These are phyloP conservation scores for Penicillium simplicissimum DNA, from an alignment of 495 filamentous ascomycete species.

Conservation along the genomic window DNA sequence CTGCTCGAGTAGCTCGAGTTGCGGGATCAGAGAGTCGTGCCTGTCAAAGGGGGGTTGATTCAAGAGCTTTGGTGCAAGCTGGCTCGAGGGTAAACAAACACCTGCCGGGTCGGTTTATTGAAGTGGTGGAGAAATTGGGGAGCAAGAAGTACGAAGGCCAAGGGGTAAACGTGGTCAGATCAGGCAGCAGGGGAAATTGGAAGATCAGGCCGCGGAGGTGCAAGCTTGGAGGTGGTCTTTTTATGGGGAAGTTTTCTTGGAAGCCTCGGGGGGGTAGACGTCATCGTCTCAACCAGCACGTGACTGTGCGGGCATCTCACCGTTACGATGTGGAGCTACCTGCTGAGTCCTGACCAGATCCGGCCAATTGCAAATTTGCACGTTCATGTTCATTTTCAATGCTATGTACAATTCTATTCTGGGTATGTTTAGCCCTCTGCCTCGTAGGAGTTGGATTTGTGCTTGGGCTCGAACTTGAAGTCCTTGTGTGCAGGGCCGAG, in stretches of 20 bases:
- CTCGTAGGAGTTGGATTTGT: conserved; percentile 86
- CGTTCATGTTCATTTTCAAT: conserved; percentile 4
- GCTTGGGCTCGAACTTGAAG: conserved; percentile 97
- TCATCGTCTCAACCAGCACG: conserved; percentile 34
- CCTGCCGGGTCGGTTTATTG: conserved; percentile 1
- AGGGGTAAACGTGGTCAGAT: conserved; percentile 14
- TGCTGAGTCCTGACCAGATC: conserved; percentile 2
- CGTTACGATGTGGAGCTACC: conserved; percentile 10
- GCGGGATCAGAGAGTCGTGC: conserved; percentile 15
- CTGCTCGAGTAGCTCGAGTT: conserved; percentile 7
- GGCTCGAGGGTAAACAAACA: conserved; percentile 24
- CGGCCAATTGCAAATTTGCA: not conserved
- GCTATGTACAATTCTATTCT: conserved; percentile 11
- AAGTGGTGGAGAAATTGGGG: not conserved
- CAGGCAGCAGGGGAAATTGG: conserved; percentile 14
- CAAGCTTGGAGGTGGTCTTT: conserved; percentile 36
- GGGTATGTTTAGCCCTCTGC: conserved; percentile 54
- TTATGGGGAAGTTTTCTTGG: conserved; percentile 24
- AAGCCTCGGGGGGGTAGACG: conserved; percentile 33
- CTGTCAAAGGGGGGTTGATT: conserved; percentile 22
- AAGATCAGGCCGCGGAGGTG: conserved; percentile 1
- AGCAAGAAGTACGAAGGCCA: not conserved
- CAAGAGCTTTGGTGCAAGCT: conserved; percentile 19
- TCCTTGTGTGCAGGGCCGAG: conserved; percentile 84
- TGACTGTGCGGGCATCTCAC: conserved; percentile 18